Conservation (phyloP, 169 alveolate genomes). For the Plasmodium knowlesi region DNA sequence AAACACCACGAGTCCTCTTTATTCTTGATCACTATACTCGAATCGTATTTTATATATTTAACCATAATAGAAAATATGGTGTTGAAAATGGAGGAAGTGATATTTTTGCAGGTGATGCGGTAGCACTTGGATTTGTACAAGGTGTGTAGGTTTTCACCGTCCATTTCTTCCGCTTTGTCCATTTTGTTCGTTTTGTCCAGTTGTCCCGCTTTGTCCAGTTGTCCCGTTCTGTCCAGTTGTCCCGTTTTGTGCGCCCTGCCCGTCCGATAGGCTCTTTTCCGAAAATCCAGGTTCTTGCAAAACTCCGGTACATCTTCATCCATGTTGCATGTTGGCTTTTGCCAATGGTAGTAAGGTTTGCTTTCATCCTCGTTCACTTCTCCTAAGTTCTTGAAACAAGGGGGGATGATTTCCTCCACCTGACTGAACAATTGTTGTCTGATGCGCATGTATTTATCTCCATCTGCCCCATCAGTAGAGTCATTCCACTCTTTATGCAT, state of each 20-base stretch:
- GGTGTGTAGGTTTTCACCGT: not conserved
- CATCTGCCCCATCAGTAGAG: not conserved
- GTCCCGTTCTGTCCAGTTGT: not conserved
- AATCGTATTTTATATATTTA: not conserved
- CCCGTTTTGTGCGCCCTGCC: not conserved
- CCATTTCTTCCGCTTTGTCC: not conserved
- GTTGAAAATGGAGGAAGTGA: not conserved
- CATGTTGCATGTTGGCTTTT: not conserved
- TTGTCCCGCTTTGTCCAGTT: not conserved
- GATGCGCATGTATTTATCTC: not conserved
- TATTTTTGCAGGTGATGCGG: not conserved
- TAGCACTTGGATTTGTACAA: not conserved
- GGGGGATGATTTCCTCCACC: not conserved
- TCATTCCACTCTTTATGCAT: not conserved
- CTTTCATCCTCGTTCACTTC: not conserved
- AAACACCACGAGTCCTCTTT: not conserved
- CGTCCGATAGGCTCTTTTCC: not conserved
- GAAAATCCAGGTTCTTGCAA: not conserved
- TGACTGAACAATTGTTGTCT: not conserved
- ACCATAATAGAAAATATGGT: not conserved
- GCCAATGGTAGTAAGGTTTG: not conserved
- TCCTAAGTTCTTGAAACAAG: not conserved
- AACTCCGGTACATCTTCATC: not conserved
- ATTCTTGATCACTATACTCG: not conserved
- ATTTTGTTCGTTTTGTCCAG: not conserved